Percentiles rank a stretch among this genome's conserved stretches.
Conservation (phyloP, 1,284 basidiomycete species). For the Termitomyces sp. region DNA sequence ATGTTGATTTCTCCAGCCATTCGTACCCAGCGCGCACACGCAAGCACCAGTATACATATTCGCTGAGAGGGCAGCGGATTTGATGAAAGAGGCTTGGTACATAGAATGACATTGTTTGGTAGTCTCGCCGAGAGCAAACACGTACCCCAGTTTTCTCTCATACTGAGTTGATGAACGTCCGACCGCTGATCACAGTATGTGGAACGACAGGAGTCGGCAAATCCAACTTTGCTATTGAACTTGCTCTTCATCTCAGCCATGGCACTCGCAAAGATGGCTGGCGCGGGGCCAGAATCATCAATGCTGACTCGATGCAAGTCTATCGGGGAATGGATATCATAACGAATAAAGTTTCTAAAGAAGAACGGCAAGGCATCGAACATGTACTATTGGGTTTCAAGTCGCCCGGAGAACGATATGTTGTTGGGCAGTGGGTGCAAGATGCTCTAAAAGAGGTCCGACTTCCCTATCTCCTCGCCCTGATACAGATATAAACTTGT, state of each 20-base stretch:
- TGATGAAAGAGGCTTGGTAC: conserved; percentile 10
- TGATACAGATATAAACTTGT: background rate
- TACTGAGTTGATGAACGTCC: conserved; percentile 22
- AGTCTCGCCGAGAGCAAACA: background rate
- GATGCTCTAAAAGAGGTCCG: conserved; percentile 60
- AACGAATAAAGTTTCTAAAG: conserved; percentile 86
- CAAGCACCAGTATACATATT: conserved; percentile 16
- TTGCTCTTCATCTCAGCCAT: conserved; percentile 60
- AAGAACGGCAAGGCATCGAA: conserved; percentile 77
- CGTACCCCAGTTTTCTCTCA: background rate
- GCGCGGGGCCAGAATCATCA: conserved; percentile 74
- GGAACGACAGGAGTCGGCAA: conserved; percentile 98
- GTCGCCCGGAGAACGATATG: conserved; percentile 80
- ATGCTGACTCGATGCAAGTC: conserved; percentile 98
- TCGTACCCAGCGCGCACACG: conserved; percentile 15
- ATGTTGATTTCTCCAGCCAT: conserved; percentile 9
- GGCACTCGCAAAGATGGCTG: conserved; percentile 34
- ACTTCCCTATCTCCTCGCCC: conserved; percentile 13
- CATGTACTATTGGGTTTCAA: conserved; percentile 91
- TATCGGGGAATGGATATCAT: conserved; percentile 93
- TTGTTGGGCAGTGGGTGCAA: conserved; percentile 81
- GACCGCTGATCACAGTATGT: conserved; percentile 78
- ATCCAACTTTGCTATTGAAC: conserved; percentile 86
- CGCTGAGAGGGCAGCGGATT: conserved; percentile 16
- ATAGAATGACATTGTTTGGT: background rate